Evolutionary conservation across 495 filamentous ascomycete species (phyloP).

Genomic region (Beverwykella pulmonaria): DNA sequence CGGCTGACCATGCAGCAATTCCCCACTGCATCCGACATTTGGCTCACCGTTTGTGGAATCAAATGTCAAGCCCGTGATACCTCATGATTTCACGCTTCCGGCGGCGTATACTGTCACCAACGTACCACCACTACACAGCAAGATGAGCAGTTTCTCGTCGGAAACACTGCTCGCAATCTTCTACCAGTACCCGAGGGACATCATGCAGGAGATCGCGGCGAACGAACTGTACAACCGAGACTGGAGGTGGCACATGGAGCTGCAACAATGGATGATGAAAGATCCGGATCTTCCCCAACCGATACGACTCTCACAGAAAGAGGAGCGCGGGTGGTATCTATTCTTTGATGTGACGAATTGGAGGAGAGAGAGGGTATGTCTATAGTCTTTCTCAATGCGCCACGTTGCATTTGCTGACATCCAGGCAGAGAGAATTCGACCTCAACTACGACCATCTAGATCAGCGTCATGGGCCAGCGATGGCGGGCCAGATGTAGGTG

Average conservation of each 20-base stretch:
- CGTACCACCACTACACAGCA: conserved; percentile 74
- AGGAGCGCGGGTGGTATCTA: conserved; percentile 85
- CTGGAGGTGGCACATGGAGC: conserved; percentile 90
- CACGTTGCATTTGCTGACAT: conserved; percentile 27
- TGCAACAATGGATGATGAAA: conserved; percentile 88
- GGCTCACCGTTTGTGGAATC: conserved; percentile 72
- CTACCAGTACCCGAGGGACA: conserved; percentile 82
- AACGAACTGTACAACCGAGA: conserved; percentile 78
- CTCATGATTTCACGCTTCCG: conserved; percentile 71
- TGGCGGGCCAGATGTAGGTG: not conserved
- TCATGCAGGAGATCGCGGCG: conserved; percentile 82
- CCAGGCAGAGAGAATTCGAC: conserved; percentile 69
- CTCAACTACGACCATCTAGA: conserved; percentile 80
- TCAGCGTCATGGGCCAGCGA: conserved; percentile 51
- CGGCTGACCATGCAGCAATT: conserved; percentile 41
- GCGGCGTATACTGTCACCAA: conserved; percentile 87
- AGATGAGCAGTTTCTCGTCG: conserved; percentile 81
- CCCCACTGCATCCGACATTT: conserved; percentile 66
- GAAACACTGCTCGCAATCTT: conserved; percentile 95
- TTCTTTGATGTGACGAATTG: conserved; percentile 85
- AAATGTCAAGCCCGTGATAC: conserved; percentile 64
- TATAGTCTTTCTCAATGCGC: not conserved
- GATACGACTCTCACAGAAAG: conserved; percentile 63
- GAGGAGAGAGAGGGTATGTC: conserved; percentile 77
- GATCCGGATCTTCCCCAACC: conserved; percentile 73